Base-by-base conservation (phyloP, 2,329 filamentous ascomycete genomes). In the Cordyceps tenuipes region DNA sequence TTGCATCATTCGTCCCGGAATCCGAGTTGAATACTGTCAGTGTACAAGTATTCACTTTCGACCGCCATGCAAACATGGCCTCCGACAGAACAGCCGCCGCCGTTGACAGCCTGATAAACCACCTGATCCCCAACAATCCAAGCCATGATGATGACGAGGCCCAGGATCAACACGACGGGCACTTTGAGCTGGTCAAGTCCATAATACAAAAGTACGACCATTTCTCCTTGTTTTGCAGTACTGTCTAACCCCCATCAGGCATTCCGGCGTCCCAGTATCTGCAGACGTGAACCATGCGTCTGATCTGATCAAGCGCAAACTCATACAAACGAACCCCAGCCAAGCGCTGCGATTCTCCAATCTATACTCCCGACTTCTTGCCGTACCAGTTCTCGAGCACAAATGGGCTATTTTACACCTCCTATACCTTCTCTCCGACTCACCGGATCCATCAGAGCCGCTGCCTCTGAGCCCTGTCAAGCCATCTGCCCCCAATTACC, bases 361-460 rank as follows among this genome's bases (percentile, higher is more conserved):
- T 69, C 82, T 99, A 31, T 96, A 97, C 74, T 91, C 90, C 39
- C 84, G 91, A 60, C 82, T 99, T 19, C 79, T 97, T 29, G 89
- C 90, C n/a, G 85, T 97, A 65, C 92, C 92, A 0, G 92, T 97
- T 6, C 81, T 99, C 49, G 89, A 90, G 68, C 89, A 96, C 73
- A 99, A 99, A 81, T 97, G 92, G 91, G 91, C 89, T 3, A 97
- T 99, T 65, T 80, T 99, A 21, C 95, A 95, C 71, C 85, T 99
- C 47, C 82, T 99, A 47, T 89, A 94, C 71, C 86, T 90, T 67
- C 82, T 97, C 52, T 86, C 90, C 63, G 89, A 92, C 68, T 84
- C 82, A 3, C 79, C 81, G 39, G 78, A 84, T 62, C 81, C 82
- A 2, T 76, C 73, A 66, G 79, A 82, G 58, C 81, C 79, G 48